Evolutionary conservation across 441 rosid genomes (phyloP), one percentile per base, ranked within the genome.

Genomic region (Omphalea diandra): DNA sequence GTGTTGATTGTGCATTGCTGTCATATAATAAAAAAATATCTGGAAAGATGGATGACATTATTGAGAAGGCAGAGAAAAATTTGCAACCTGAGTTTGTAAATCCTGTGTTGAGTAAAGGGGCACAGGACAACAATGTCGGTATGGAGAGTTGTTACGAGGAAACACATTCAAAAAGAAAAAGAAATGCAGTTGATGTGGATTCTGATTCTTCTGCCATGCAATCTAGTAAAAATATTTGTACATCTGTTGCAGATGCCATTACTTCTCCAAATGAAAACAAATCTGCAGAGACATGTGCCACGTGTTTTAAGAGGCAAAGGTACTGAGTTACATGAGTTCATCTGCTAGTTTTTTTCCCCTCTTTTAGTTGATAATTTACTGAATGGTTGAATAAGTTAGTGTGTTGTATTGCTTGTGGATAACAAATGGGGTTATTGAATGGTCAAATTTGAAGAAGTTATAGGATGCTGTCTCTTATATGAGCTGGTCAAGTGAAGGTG

Each of bases 231-330:
- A 75, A 76, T 73, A 65, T 50, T 50, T 17, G 38, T 17, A 7
- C 57, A 29, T 62, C 69, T 54, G 55, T 29, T 67, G 53, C 46
- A 52, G 79, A 74, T 57, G 74, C 70, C 54, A 54, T 44, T 11
- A 43, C 61, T 72, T 66, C 76, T 50, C 63, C 33, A 44, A 44
- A 60, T 24, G 32, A 65, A 71, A 68, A 46, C 20, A 27, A 58
- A 77, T 38, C 35, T 57, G 69, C 32, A 9, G 78, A 76, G 74
- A 73, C 52, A 44, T 72, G 83, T 80, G 73, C 50, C 60, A 8
- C 74, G 47, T 72, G 82, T 72, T 70, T 55, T 32, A 86, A 86
- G 67, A 81, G 78, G 70, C 77, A 77, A 81, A 89, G 90, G 97
- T 90, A 84, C 71, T 35, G 7, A 15, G 47, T 46, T 57, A 12